These are phyloP conservation scores for Cordyceps fumosorosea DNA, from an alignment of 2,329 filamentous ascomycete genomes.

Conservation along the genomic window DNA sequence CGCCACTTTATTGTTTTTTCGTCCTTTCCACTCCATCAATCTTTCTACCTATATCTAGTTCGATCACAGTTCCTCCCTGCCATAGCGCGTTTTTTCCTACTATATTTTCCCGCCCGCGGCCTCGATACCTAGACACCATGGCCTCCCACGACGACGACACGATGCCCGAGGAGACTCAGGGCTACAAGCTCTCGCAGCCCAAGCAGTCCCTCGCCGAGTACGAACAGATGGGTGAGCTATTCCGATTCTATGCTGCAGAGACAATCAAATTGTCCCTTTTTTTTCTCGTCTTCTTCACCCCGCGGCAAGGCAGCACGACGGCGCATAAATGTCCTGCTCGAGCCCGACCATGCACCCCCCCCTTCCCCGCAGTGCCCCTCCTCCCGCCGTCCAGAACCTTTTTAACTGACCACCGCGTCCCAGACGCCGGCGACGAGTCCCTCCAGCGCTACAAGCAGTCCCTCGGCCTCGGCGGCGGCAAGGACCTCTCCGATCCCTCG, in stretches of 20 bases:
- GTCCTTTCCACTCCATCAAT: background rate
- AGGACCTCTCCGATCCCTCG: constrained; percentile 65
- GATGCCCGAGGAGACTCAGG: constrained; percentile 79
- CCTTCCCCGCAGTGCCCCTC: constrained; percentile 1
- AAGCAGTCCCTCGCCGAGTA: constrained; percentile 98
- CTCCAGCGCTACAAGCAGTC: constrained; percentile 97
- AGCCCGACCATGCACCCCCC: background rate
- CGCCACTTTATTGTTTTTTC: constrained; percentile 14
- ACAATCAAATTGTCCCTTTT: background rate
- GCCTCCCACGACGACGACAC: constrained; percentile 71
- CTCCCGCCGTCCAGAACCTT: background rate
- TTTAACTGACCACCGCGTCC: constrained; percentile 3
- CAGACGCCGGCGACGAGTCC: constrained; percentile 75
- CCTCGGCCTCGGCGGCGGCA: constrained; percentile 74
- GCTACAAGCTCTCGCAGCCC: constrained; percentile 93
- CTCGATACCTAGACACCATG: constrained; percentile 42
- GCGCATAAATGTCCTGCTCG: background rate
- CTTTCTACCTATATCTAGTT: background rate
- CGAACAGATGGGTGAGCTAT: constrained; percentile 73
- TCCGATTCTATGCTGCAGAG: no score
- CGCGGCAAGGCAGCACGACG: background rate
- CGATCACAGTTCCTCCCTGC: background rate
- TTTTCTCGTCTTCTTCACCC: background rate
- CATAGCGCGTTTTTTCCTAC: background rate
- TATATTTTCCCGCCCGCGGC: constrained; percentile 14